Evolutionary conservation across 345 rosid species (phyloP).

Genomic region (Adansonia digitata): DNA sequence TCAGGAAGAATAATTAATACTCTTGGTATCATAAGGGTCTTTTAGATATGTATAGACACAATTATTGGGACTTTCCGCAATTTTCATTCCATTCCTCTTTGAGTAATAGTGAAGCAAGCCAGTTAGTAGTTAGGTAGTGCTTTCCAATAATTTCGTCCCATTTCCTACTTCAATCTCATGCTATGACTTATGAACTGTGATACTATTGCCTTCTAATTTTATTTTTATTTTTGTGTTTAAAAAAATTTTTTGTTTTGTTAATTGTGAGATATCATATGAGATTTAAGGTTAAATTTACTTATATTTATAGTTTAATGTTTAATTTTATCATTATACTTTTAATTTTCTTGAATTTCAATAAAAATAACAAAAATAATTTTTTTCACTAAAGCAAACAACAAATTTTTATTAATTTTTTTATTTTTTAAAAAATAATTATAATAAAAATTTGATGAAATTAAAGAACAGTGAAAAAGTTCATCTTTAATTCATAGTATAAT

Average conservation of each 20-base stretch:
- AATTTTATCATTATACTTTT: no score
- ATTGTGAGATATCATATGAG: neutral
- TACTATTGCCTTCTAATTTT: neutral
- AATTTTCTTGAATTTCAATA: neutral
- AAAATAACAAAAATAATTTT: neutral
- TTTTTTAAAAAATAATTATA: neutral
- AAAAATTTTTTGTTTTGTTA: neutral
- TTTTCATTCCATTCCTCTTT: neutral
- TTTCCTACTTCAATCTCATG: neutral
- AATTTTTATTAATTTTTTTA: neutral
- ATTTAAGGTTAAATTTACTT: neutral
- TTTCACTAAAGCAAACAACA: neutral
- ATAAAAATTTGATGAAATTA: neutral
- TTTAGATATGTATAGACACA: constrained; percentile 4
- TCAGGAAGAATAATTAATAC: neutral
- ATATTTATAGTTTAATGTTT: no score
- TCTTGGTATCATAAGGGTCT: neutral
- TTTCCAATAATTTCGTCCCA: neutral
- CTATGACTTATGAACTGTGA: neutral
- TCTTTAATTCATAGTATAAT: neutral
- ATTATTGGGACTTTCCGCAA: constrained; percentile 15
- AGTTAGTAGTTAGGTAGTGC: neutral
- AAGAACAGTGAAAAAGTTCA: no score
- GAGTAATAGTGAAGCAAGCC: constrained; percentile 22
- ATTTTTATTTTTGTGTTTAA: no score